A percentile compares a stretch with the other conserved stretches of the same genome.
Conservation (phyloP, 164 flowering plant genomes). For the Tinospora cordifolia region DNA sequence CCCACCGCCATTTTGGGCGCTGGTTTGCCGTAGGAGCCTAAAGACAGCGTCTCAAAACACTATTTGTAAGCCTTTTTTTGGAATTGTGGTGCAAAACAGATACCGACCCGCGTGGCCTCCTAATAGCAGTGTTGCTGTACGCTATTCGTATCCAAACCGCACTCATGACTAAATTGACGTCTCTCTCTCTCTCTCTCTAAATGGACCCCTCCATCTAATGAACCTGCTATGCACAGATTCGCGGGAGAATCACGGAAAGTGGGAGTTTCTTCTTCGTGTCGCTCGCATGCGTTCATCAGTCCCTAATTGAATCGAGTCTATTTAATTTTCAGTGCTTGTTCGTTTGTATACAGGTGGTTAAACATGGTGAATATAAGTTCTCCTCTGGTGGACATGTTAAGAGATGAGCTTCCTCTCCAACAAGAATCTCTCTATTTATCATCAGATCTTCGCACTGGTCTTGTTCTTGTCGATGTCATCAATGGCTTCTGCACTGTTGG, state of each 20-base stretch:
- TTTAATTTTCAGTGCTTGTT: too few relatives aligned
- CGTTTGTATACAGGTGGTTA: too few relatives aligned
- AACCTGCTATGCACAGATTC: not conserved
- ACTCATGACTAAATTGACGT: too few relatives aligned
- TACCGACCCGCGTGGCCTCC: too few relatives aligned
- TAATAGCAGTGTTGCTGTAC: too few relatives aligned
- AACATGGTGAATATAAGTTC: constrained; percentile 20
- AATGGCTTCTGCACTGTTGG: constrained; percentile 73
- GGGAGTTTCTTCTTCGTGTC: not conserved
- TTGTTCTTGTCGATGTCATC: constrained; percentile 55
- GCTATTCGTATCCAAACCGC: too few relatives aligned
- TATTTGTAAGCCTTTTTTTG: too few relatives aligned
- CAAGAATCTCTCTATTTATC: constrained; percentile 34
- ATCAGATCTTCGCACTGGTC: constrained; percentile 30
- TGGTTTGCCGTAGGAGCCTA: too few relatives aligned
- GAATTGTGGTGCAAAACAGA: too few relatives aligned
- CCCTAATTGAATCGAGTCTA: too few relatives aligned
- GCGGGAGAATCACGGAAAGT: not conserved
- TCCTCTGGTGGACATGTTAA: constrained; percentile 27
- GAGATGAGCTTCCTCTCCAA: constrained; percentile 41
- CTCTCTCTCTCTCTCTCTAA: not conserved
- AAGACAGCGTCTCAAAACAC: too few relatives aligned
- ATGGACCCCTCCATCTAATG: not conserved
- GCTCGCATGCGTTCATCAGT: not conserved
- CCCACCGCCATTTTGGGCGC: too few relatives aligned